Percentiles rank a stretch among this genome's conserved stretches.
Evolutionary conservation across 768 basidiomycete genomes (phyloP).

Genomic region (Favolaschia claudopus): DNA sequence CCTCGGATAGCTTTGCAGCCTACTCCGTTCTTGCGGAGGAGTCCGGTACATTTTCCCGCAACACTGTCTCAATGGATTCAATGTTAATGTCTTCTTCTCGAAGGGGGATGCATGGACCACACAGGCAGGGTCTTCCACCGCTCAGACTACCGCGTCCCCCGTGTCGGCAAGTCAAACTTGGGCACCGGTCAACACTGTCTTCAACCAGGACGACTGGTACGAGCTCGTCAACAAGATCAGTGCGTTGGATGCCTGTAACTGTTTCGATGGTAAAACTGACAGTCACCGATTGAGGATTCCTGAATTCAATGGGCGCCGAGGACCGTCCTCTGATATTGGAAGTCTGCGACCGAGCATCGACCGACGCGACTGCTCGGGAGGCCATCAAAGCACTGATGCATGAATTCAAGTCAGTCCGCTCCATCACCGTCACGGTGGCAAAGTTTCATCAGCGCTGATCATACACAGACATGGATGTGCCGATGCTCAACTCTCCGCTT

Average conservation of each 20-base stretch:
- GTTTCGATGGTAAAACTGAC: neutral
- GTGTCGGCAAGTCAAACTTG: slow-evolving; percentile 14
- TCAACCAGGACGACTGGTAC: slow-evolving; percentile 23
- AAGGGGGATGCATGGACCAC: neutral
- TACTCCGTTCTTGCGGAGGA: too few relatives aligned
- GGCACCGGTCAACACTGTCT: slow-evolving; percentile 23
- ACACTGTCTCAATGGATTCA: too few relatives aligned
- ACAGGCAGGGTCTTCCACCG: neutral
- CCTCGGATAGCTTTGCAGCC: too few relatives aligned
- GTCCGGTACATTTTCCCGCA: too few relatives aligned
- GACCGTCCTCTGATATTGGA: slow-evolving; percentile 23
- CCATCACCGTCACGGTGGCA: too few relatives aligned
- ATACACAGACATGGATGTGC: slow-evolving; percentile 14
- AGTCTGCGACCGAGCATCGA: slow-evolving; percentile 20
- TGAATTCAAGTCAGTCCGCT: slow-evolving; percentile 15
- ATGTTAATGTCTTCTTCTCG: too few relatives aligned
- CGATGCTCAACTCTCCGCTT: slow-evolving; percentile 26
- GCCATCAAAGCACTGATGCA: slow-evolving; percentile 22
- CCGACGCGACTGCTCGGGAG: slow-evolving; percentile 15
- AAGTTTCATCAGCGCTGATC: neutral
- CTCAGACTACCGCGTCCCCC: neutral
- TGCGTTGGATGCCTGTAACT: neutral
- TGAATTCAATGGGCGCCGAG: slow-evolving; percentile 21
- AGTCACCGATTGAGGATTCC: slow-evolving; percentile 10
- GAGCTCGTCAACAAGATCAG: slow-evolving; percentile 25